Evolutionary conservation across 2,329 filamentous ascomycete genomes (phyloP).

Genomic region (Fusarium graminum): DNA sequence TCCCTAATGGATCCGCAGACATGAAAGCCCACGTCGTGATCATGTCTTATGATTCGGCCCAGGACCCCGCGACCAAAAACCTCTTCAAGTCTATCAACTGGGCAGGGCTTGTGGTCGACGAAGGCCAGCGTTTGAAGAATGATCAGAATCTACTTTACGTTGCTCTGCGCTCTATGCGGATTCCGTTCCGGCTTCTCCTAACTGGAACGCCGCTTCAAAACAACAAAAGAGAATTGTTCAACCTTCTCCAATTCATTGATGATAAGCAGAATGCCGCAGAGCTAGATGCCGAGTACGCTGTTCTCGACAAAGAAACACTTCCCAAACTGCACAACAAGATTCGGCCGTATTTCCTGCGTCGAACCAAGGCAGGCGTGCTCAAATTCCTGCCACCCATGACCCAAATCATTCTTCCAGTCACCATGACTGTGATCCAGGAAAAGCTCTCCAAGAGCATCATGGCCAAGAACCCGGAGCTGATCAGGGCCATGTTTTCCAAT

Average conservation of each 20-base stretch:
- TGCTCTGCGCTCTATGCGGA: conserved; percentile 77
- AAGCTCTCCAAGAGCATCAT: conserved; percentile 95
- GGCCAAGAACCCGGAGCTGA: conserved; percentile 88
- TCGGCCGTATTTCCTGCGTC: conserved; percentile 75
- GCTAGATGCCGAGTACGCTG: conserved; percentile 80
- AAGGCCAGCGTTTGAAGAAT: conserved; percentile 95
- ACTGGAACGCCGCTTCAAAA: conserved; percentile 96
- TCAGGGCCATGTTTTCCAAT: conserved; percentile 85
- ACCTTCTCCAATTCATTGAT: conserved; percentile 95
- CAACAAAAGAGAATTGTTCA: conserved; percentile 94
- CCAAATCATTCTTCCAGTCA: conserved; percentile 95
- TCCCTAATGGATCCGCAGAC: conserved; percentile 72
- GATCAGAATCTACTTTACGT: conserved; percentile 86
- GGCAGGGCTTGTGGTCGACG: conserved; percentile 91
- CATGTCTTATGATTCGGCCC: conserved; percentile 92
- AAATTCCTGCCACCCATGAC: conserved; percentile 93
- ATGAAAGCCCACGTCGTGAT: conserved; percentile 92
- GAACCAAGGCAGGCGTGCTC: conserved; percentile 91
- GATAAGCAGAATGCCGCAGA: conserved; percentile 74
- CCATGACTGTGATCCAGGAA: conserved; percentile 93
- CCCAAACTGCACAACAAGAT: conserved; percentile 85
- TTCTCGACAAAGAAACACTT: conserved; percentile 87
- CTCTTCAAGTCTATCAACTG: conserved; percentile 81
- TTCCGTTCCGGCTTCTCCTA: conserved; percentile 86
- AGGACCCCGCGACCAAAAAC: conserved; percentile 75